Conservation (phyloP, 805 yeast genomes). For the Candida tammaniensis region DNA sequence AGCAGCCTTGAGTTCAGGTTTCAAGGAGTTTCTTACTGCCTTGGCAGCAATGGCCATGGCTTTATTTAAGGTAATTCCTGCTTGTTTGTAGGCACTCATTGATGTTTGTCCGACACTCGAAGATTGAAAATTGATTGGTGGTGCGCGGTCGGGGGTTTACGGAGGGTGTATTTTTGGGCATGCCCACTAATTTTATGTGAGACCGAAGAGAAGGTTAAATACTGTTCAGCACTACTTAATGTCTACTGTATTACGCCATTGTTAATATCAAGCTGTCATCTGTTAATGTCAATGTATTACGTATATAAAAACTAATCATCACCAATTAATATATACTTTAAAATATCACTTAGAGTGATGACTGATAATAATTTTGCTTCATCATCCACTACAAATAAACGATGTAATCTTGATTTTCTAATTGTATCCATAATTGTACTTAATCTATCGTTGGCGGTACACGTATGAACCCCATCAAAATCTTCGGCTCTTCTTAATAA, state of each 20-base stretch:
- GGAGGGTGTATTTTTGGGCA: no score
- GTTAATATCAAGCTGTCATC: no score
- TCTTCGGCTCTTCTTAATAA: slow-evolving; percentile 90
- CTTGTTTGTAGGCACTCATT: slow-evolving; percentile 50
- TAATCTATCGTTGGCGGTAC: slow-evolving; percentile 81
- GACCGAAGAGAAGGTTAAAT: no score
- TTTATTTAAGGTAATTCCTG: slow-evolving; percentile 66
- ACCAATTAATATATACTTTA: slow-evolving; percentile 75
- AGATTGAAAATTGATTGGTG: slow-evolving; percentile 4
- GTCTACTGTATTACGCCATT: no score
- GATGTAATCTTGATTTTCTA: slow-evolving; percentile 83
- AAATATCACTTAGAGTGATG: slow-evolving; percentile 86
- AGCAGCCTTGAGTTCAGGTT: slow-evolving; percentile 75
- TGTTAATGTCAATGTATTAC: no score
- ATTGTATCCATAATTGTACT: slow-evolving; percentile 92
- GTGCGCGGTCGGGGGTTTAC: no score
- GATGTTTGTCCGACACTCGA: no score
- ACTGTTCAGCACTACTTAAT: no score
- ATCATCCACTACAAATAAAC: slow-evolving; percentile 90
- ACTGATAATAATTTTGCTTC: slow-evolving; percentile 76
- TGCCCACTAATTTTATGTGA: no score
- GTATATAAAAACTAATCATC: slow-evolving; percentile 32
- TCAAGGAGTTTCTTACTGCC: slow-evolving; percentile 82
- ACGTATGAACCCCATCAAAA: slow-evolving; percentile 96
- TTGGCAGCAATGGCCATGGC: slow-evolving; percentile 89